Evolutionary conservation across 495 filamentous ascomycete species (phyloP).

Genomic region (Evernia prunastri): DNA sequence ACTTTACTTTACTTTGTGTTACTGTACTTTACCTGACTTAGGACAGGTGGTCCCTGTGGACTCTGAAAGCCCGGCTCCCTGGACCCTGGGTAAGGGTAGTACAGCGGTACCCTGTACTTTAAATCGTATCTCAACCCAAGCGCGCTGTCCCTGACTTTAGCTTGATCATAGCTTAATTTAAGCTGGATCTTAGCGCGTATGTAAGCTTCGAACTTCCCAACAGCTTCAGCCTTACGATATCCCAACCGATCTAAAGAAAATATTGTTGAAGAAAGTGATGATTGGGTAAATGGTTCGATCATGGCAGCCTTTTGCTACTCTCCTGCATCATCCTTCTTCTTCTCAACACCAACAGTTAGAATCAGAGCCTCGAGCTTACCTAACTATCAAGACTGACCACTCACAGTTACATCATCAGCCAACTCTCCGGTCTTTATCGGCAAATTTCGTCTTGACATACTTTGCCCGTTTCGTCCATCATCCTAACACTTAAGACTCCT

Average conservation of each 20-base stretch:
- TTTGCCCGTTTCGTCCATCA: neutral
- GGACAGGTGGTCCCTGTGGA: no score
- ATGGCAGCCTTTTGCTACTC: neutral
- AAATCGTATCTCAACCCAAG: neutral
- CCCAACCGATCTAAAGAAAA: neutral
- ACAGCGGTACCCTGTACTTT: no score
- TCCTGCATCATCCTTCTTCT: neutral
- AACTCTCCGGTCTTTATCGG: neutral
- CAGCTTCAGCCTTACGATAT: neutral
- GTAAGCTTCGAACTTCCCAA: neutral
- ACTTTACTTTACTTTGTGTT: no score
- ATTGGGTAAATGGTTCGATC: neutral
- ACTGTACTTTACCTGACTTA: no score
- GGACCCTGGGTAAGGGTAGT: no score
- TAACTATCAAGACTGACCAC: neutral
- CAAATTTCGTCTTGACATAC: no score
- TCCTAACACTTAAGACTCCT: neutral
- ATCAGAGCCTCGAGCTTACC: neutral
- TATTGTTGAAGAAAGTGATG: neutral
- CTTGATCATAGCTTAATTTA: no score
- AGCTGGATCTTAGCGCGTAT: no score
- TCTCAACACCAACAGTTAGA: neutral
- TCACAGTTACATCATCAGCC: neutral
- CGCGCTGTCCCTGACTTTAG: constrained; percentile 5
- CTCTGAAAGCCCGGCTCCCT: no score